Base-by-base conservation (phyloP, 2,329 filamentous ascomycete species). In the Thielaviopsis punctulata region DNA sequence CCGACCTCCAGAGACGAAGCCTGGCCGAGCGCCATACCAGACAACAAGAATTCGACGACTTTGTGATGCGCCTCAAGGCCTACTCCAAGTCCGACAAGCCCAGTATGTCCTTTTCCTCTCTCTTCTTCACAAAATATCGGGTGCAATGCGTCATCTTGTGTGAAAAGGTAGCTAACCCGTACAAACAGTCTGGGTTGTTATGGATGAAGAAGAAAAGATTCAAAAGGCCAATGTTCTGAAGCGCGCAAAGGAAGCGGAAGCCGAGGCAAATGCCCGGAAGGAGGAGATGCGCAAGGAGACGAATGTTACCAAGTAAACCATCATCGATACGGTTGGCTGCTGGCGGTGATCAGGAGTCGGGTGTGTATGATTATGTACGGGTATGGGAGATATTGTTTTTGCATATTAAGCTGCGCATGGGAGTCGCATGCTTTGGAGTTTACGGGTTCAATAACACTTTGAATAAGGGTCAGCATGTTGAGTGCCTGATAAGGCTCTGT, bases 31-130 rank as follows among this genome's bases (percentile, higher is more conserved):
- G 87, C 18, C 73, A 82, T 54, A 79, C 84, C 64, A 77, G 77
- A 55, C 79, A 92, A 62, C 76, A 89, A 66, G 88, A 95, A 55
- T 95, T 95, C 60, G 85, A 95, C 62, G 77, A 88, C 52, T 96
- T 95, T 62, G 84, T 95, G 24, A 75, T 63, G 48, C 80, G 82
- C 60, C 67, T 98, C 63, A 95, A 94, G 73, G 79, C 90, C 60
- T 86, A 89, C 65, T 85, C 86, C 23, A 93, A 89, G 69, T 92
- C 84, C 13, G 83, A 94, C 63, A 95, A 90, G 69, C 86, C 86
- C 44, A 94, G 88, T 94, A 73, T 56, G 82, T 48, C 12, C 21
- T 18, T 23, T 10, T 36, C n/a, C 25, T 15, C 18, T 10, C 18
- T 15, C 3, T 4, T 23, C 18, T 19, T 33, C 44, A n/a, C 7